phyloP scores from a whole-genome alignment of 768 basidiomycete species.

The Amanita subjunquillea region DNA sequence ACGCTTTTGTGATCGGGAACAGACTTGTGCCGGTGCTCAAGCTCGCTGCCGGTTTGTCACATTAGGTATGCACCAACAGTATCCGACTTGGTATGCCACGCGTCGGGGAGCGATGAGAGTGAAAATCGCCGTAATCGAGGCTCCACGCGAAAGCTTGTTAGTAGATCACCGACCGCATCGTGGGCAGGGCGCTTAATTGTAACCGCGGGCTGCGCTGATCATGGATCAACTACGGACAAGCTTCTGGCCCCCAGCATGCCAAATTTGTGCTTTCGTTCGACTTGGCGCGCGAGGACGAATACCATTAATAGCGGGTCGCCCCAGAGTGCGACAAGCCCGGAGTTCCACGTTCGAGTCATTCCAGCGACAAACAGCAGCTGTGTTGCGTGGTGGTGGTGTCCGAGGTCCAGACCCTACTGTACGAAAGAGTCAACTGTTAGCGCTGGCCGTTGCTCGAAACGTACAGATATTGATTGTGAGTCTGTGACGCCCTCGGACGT shows the following conservation, averaged over 20 bases:
- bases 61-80: too few species aligned
- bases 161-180: background rate
- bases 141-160: background rate
- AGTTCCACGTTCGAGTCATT: background rate
- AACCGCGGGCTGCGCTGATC: background rate
- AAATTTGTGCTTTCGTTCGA: background rate
- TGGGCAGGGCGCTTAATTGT: background rate
- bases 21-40: too few species aligned
- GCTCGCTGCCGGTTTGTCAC: too few species aligned
- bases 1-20: too few species aligned
- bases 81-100: too few species aligned
- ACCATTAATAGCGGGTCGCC: background rate
- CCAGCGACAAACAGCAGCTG: background rate
- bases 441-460: background rate
- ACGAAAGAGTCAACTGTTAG: too few species aligned
- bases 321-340: background rate
- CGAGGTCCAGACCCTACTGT: too few species aligned
- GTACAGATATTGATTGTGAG: background rate
- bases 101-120: too few species aligned
- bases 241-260: background rate
- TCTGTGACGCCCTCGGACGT: background rate
- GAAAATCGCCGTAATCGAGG: too few species aligned
- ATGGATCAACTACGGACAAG: background rate
- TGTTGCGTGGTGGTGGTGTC: background rate
- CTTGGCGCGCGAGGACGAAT: background rate